Conservation (phyloP, 2,329 filamentous ascomycete genomes). For the Verticillium nubilum region DNA sequence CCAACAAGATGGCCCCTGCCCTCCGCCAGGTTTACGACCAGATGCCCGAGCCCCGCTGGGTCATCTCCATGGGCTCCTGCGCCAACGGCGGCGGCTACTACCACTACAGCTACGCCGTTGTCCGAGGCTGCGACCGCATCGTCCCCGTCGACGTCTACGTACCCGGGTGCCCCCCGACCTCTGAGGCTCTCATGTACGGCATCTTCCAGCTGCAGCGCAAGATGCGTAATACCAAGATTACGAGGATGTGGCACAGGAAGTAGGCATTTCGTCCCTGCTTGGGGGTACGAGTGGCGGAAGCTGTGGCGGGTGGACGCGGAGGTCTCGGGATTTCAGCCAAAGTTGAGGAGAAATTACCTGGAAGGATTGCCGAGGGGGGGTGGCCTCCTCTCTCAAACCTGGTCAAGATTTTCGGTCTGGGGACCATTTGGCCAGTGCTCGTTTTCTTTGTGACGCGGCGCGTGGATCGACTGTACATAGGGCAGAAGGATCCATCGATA, state of each 20-base stretch:
- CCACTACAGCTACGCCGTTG: conserved; percentile 74
- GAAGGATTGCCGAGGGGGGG: too few relatives aligned
- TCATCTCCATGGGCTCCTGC: conserved; percentile 77
- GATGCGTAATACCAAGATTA: conserved; percentile 58
- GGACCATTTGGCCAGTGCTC: neutral
- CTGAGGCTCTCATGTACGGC: conserved; percentile 60
- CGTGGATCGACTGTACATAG: conserved; percentile 9
- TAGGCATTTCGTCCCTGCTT: too few relatives aligned
- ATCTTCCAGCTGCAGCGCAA: conserved; percentile 75
- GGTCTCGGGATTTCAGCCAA: too few relatives aligned
- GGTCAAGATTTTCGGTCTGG: neutral
- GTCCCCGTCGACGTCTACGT: conserved; percentile 78
- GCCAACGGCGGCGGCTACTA: conserved; percentile 84
- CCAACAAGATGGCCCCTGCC: conserved; percentile 94
- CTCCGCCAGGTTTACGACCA: conserved; percentile 90
- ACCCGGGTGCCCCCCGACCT: conserved; percentile 63
- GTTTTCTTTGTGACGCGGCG: conserved; percentile 10
- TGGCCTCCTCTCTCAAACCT: too few relatives aligned
- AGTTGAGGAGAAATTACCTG: too few relatives aligned
- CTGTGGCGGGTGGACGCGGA: too few relatives aligned
- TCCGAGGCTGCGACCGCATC: conserved; percentile 69
- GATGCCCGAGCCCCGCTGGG: conserved; percentile 90
- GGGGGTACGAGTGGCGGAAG: too few relatives aligned
- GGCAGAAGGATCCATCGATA: conserved; percentile 9
- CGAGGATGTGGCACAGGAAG: conserved; percentile 54